Evolutionary conservation across 345 rosid species (phyloP).

Genomic region (Kandelia obovata): DNA sequence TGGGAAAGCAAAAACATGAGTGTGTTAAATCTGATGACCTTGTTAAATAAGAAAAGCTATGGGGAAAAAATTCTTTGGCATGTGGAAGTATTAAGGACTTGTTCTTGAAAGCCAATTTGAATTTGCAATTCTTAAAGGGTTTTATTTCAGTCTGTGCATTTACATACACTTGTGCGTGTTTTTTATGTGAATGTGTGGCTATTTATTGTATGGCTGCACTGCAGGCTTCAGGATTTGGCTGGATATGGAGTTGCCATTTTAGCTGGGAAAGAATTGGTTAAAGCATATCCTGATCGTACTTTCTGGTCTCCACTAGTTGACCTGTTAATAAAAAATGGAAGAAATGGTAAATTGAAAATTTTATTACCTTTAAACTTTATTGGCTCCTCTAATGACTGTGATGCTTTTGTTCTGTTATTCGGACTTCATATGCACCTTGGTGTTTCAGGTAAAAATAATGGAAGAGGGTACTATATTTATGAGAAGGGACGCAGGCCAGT

Average conservation of each 20-base stretch:
- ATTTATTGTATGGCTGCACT: slow-evolving; percentile 12
- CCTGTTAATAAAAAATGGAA: slow-evolving; percentile 67
- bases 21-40: too few relatives aligned
- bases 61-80: too few relatives aligned
- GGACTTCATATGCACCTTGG: slow-evolving; percentile 6
- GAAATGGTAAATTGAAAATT: slow-evolving; percentile 54
- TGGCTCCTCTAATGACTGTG: not conserved
- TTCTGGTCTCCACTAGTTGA: slow-evolving; percentile 59
- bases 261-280: slow-evolving; percentile 50
- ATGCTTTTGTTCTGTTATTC: not conserved
- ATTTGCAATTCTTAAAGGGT: too few relatives aligned
- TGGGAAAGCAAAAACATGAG: too few relatives aligned
- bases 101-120: too few relatives aligned
- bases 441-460: slow-evolving; percentile 76
- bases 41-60: too few relatives aligned
- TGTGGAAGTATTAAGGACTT: too few relatives aligned
- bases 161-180: too few relatives aligned
- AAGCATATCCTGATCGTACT: slow-evolving; percentile 63
- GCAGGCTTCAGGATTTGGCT: slow-evolving; percentile 85
- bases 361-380: slow-evolving; percentile 6
- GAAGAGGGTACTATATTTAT: slow-evolving; percentile 78
- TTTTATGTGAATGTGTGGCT: not conserved
- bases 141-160: too few relatives aligned
- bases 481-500: slow-evolving; percentile 79
- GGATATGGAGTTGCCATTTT: slow-evolving; percentile 85